Conservation (phyloP, 2,329 filamentous ascomycete genomes). For the Claviceps monticola region DNA sequence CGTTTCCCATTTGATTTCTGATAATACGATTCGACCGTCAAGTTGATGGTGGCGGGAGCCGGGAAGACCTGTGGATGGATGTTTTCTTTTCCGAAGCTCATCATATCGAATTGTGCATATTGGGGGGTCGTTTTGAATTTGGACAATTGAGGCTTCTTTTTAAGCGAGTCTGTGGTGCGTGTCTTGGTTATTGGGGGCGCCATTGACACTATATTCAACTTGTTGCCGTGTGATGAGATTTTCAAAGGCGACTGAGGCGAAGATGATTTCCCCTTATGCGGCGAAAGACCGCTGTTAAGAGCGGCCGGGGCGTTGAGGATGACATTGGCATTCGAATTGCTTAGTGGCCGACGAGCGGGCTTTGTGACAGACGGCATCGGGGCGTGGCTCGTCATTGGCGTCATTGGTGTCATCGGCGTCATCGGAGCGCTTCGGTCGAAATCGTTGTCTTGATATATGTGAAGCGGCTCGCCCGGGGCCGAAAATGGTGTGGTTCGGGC, state of each 20-base stretch:
- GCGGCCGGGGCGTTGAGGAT: constrained; percentile 49
- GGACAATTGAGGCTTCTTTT: constrained; percentile 51
- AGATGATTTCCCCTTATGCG: constrained; percentile 51
- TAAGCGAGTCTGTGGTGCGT: constrained; percentile 50
- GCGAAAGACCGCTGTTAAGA: constrained; percentile 46
- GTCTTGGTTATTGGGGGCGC: constrained; percentile 44
- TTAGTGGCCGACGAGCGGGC: constrained; percentile 32
- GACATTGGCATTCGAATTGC: constrained; percentile 44
- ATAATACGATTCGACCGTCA: constrained; percentile 39
- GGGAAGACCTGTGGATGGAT: constrained; percentile 36
- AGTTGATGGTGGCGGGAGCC: constrained; percentile 30
- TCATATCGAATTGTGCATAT: constrained; percentile 33
- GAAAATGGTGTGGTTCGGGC: constrained; percentile 35
- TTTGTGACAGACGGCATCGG: constrained; percentile 40
- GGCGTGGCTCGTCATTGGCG: constrained; percentile 31
- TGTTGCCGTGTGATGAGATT: constrained; percentile 35
- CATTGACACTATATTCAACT: constrained; percentile 54
- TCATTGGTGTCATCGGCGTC: constrained; percentile 1
- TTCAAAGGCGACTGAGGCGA: constrained; percentile 47
- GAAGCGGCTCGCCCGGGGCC: constrained; percentile 32
- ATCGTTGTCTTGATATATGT: constrained; percentile 39
- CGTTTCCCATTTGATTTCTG: constrained; percentile 44
- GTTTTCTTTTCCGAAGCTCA: constrained; percentile 41
- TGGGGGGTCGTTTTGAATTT: constrained; percentile 44
- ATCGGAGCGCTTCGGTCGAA: constrained; percentile 32